Percentiles rank a stretch among this genome's conserved stretches.
phyloP scores from a whole-genome alignment of 2,329 filamentous ascomycete species.

The Alternaria atra region DNA sequence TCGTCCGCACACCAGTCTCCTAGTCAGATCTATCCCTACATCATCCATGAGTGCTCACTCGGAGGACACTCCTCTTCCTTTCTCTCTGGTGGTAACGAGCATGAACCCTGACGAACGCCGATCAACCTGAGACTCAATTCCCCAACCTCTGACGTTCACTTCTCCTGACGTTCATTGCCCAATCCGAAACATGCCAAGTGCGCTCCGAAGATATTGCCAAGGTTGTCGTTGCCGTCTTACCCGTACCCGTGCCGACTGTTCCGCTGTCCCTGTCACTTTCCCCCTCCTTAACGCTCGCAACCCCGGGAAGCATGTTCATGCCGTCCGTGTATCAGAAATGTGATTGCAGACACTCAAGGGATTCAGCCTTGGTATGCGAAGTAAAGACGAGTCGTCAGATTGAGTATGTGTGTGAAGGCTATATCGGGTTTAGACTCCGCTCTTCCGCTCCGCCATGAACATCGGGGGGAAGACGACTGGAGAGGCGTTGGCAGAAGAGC shows the following conservation, averaged over 20 bases:
- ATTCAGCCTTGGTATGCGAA: not conserved
- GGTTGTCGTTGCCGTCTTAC: constrained; percentile 2
- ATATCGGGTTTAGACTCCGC: not conserved
- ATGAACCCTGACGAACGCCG: not conserved
- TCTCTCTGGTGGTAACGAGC: not conserved
- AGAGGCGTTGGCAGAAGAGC: not conserved
- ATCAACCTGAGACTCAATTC: not conserved
- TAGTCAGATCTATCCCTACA: too few species aligned
- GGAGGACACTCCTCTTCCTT: not conserved
- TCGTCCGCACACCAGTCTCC: not conserved
- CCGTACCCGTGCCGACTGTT: not conserved
- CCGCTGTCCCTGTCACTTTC: constrained; percentile 5
- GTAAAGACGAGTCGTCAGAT: not conserved
- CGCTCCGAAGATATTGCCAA: constrained; percentile 1
- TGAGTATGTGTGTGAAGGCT: not conserved
- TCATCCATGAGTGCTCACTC: not conserved
- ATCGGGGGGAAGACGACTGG: not conserved
- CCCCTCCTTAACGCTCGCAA: not conserved
- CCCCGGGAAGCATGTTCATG: not conserved
- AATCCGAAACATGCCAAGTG: constrained; percentile 3
- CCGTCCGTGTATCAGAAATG: not conserved
- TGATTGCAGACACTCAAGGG: not conserved
- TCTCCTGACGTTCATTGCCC: not conserved
- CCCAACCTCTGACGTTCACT: not conserved
- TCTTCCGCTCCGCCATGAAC: not conserved